These are phyloP conservation scores for Candida vartiovaarae DNA, from an alignment of 805 yeast genomes.

Conservation along the genomic window DNA sequence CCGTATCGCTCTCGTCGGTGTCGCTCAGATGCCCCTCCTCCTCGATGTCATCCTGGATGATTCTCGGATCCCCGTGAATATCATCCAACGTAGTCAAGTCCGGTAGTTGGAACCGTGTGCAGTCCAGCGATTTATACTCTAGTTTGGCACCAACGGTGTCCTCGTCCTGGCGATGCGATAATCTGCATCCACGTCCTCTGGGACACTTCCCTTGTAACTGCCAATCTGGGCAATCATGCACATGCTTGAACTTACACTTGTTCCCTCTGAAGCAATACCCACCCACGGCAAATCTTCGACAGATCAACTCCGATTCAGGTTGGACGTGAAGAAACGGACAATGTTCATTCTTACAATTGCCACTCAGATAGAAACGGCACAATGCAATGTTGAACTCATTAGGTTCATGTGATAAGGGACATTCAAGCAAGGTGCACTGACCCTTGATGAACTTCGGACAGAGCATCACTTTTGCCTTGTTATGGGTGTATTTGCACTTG, in stretches of 20 bases:
- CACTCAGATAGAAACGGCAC: slow-evolving; percentile 45
- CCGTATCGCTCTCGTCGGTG: slow-evolving; percentile 25
- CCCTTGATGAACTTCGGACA: slow-evolving; percentile 46
- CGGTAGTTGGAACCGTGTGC: slow-evolving; percentile 18
- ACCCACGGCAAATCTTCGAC: slow-evolving; percentile 60
- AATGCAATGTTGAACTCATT: slow-evolving; percentile 53
- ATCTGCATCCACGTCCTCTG: slow-evolving; percentile 42
- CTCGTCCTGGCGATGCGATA: slow-evolving; percentile 38
- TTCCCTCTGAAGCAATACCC: slow-evolving; percentile 65
- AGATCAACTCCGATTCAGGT: slow-evolving; percentile 38
- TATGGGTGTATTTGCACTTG: slow-evolving; percentile 49
- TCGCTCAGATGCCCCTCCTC: slow-evolving; percentile 4
- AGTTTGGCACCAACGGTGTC: slow-evolving; percentile 19
- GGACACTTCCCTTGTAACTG: slow-evolving; percentile 56
- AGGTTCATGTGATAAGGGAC: slow-evolving; percentile 51
- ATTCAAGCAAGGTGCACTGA: slow-evolving; percentile 34
- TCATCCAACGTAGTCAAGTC: slow-evolving; percentile 13
- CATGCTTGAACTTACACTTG: slow-evolving; percentile 50
- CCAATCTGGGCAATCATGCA: slow-evolving; percentile 63
- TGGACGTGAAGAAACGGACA: slow-evolving; percentile 47
- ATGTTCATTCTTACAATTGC: slow-evolving; percentile 38
- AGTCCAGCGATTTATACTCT: slow-evolving; percentile 15
- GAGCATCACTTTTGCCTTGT: slow-evolving; percentile 40
- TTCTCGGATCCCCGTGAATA: slow-evolving; percentile 19
- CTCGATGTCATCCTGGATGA: slow-evolving; percentile 11